phyloP scores from a whole-genome alignment of 768 basidiomycete genomes.

The Rhodotorula toruloides region DNA sequence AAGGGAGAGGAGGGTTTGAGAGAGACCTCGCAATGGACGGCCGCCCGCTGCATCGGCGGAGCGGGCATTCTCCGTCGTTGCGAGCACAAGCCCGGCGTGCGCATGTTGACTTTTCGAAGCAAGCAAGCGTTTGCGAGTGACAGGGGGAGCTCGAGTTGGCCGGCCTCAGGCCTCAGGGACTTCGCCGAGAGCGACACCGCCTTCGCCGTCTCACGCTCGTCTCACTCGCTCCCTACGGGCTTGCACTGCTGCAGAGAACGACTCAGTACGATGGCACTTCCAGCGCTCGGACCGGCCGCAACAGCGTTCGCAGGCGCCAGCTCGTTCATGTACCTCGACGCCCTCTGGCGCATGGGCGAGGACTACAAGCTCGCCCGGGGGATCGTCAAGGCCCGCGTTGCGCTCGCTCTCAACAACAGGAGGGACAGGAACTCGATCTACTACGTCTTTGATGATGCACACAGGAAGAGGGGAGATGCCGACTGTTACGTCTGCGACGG shows the following conservation, averaged over 20 bases:
- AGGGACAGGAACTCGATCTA: slow-evolving; percentile 27
- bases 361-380: slow-evolving; percentile 5
- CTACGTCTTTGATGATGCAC: slow-evolving; percentile 31
- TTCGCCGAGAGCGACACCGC: too few species aligned
- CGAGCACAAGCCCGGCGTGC: too few species aligned
- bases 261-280: background rate
- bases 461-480: background rate
- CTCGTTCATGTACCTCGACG: slow-evolving; percentile 16
- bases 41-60: too few species aligned
- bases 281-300: background rate
- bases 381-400: slow-evolving; percentile 9
- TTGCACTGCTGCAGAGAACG: too few species aligned
- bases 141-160: too few species aligned
- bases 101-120: too few species aligned
- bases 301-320: background rate
- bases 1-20: too few species aligned
- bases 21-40: too few species aligned
- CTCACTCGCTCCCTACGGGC: background rate
- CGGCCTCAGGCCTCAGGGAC: too few species aligned
- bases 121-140: too few species aligned
- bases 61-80: too few species aligned
- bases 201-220: too few species aligned
- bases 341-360: slow-evolving; percentile 1
- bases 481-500: slow-evolving; percentile 32
- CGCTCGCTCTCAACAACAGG: background rate